Evolutionary conservation across 768 basidiomycete species (phyloP).

Genomic region (Basidioascus undulatus): DNA sequence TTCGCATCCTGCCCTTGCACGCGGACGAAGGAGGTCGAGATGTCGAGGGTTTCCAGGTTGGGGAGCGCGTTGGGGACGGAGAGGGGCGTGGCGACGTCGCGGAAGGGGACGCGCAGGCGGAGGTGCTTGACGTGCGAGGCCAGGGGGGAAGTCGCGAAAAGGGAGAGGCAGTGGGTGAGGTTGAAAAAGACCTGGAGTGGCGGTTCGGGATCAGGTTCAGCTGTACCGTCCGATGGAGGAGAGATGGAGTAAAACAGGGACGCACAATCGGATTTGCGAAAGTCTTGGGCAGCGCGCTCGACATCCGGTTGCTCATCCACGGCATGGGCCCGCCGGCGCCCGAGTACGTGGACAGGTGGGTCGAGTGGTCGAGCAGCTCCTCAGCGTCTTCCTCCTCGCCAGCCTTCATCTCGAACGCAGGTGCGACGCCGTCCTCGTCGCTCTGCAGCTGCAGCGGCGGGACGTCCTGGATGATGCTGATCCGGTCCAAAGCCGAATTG

Average conservation of each 20-base stretch:
- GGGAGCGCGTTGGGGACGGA: conserved; percentile 21
- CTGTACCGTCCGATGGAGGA: neutral
- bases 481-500: conserved; percentile 14
- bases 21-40: conserved; percentile 31
- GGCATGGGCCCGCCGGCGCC: too few species aligned
- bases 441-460: conserved; percentile 16
- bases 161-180: conserved; percentile 24
- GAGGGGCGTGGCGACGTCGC: conserved; percentile 28
- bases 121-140: conserved; percentile 27
- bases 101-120: conserved; percentile 41
- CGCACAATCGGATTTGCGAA: conserved; percentile 77
- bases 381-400: conserved; percentile 5
- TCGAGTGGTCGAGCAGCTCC: conserved; percentile 5
- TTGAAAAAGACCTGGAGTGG: too few species aligned
- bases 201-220: too few species aligned
- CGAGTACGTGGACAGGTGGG: too few species aligned
- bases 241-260: conserved; percentile 30
- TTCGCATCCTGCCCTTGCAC: conserved; percentile 27
- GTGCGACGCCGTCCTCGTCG: conserved; percentile 5
- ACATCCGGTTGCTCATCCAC: conserved; percentile 35
- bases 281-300: conserved; percentile 12
- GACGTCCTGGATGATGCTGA: conserved; percentile 18
- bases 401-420: conserved; percentile 10
- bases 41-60: conserved; percentile 35
- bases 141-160: conserved; percentile 24